phyloP scores from a whole-genome alignment of 192 early-diverging fungal species.

The Umbelopsis sp. region DNA sequence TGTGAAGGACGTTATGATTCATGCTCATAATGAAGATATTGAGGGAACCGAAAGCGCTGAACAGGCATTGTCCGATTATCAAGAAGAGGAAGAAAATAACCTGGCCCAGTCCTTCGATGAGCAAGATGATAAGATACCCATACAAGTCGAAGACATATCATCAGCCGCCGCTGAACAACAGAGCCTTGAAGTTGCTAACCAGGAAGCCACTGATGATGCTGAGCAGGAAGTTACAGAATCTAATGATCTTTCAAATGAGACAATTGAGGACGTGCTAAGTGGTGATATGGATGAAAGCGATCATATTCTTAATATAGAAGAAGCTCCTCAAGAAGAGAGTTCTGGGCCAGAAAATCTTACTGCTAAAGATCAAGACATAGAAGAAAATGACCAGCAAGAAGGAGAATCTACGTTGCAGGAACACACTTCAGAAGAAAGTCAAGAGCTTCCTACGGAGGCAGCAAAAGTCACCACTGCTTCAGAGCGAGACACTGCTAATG shows the following conservation, averaged over 20 bases:
- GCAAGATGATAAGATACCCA: not conserved
- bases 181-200: too few species aligned
- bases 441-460: not conserved
- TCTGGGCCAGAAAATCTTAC: not conserved
- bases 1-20: too few species aligned
- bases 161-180: not conserved
- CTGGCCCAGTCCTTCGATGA: not conserved
- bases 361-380: not conserved
- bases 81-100: too few species aligned
- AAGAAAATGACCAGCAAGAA: not conserved
- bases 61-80: too few species aligned
- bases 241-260: not conserved
- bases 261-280: too few species aligned
- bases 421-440: not conserved
- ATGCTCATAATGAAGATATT: too few species aligned
- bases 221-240: not conserved
- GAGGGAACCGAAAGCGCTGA: too few species aligned
- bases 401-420: not conserved
- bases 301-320: too few species aligned
- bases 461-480: not conserved
- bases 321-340: not conserved
- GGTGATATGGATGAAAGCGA: too few species aligned
- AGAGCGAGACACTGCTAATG: not conserved
- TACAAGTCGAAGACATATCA: not conserved
- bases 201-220: not conserved